Evolutionary conservation across 345 rosid genomes (phyloP), one percentile per base, ranked within the genome.

Genomic region (Ceriops zippeliana): DNA sequence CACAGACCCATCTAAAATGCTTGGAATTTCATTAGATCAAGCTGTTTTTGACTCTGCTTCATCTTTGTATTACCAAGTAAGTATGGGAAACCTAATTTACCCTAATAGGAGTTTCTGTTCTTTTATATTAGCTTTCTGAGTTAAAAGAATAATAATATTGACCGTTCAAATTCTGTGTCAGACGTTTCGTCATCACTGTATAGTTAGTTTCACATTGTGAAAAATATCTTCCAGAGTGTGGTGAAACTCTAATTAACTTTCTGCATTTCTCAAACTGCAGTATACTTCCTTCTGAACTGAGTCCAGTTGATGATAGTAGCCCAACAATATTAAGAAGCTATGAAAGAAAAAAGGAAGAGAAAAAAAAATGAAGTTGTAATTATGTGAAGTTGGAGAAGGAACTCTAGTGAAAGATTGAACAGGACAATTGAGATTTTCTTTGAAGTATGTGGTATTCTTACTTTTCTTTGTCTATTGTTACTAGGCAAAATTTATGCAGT

Each of bases 31-130:
- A 63, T 75, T 95, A 24, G 93, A 89, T 19, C 96, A 86, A 79
- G 96, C 88, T 53, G 96, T 95, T 24, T 90, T 95, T 71, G 86
- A 83, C 75, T 95, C 99, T 78, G 99, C 96, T 34, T 86, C 97
- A 58, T 83, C 89, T 65, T 80, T 91, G 64, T 95, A 95, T 79
- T 95, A 88, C 70, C 73, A 91, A 83, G 97, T 95, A 84, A 83
- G 98, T 81, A 76, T 68, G 5, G 17, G 67, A 70, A 65, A 65
- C 52, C 42, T 34, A 22, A 46, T 56, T 13, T 62, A 22, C 53
- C 22, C 30, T 10, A 31, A 47, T 9, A 67, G 47, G 59, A 56
- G 26, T 24, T 56, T 56, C 65, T 21, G 42, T 30, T 57, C 10
- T 19, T 5, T 19, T 6, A 1, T 34, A 24, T 65, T 52, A 27